Evolutionary conservation across 768 basidiomycete species (phyloP).

Genomic region (Russula vinacea): DNA sequence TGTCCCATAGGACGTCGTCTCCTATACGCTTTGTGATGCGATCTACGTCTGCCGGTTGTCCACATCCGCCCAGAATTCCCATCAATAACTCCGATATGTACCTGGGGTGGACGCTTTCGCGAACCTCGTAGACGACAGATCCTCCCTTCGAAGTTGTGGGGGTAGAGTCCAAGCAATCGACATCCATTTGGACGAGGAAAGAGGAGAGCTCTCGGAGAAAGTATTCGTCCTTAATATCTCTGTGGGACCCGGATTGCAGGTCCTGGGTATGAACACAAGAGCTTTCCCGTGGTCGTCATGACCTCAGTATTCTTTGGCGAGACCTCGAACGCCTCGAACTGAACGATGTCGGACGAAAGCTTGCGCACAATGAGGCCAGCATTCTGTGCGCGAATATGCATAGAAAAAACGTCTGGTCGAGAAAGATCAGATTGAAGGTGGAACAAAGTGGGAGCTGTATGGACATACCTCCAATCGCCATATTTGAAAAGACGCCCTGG

Average conservation of each 20-base stretch:
- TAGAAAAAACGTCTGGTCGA: constrained; percentile 10
- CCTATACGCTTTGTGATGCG: constrained; percentile 43
- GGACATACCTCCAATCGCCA: constrained; percentile 5
- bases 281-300: constrained; percentile 42
- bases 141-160: constrained; percentile 39
- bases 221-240: constrained; percentile 29
- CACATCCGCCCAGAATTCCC: constrained; percentile 44
- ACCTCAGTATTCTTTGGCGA: constrained; percentile 40
- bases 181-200: constrained; percentile 41
- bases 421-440: too few species aligned
- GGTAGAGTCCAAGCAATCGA: constrained; percentile 37
- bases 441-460: neutral
- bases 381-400: constrained; percentile 19
- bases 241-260: constrained; percentile 42
- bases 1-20: constrained; percentile 47
- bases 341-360: neutral
- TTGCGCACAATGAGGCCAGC: constrained; percentile 11
- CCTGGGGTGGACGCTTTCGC: constrained; percentile 44
- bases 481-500: neutral
- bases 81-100: constrained; percentile 50
- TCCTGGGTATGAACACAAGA: constrained; percentile 47
- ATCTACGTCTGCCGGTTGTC: constrained; percentile 33
- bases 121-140: constrained; percentile 34
- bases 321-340: constrained; percentile 44
- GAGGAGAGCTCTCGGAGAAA: constrained; percentile 40